Conservation (phyloP, 2,329 filamentous ascomycete genomes). For the Sphaerostilbella broomeana region DNA sequence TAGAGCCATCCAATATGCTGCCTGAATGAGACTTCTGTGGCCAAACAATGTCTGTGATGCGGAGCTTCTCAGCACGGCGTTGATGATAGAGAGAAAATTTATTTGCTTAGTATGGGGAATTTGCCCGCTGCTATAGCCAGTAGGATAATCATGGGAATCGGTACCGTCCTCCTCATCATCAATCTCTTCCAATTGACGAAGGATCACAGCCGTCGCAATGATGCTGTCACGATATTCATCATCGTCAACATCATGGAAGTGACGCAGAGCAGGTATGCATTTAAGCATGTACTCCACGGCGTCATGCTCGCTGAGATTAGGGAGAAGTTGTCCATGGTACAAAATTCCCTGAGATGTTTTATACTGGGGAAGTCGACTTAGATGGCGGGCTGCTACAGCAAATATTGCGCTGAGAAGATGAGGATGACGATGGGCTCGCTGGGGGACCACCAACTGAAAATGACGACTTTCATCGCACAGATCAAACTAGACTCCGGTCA, state of each 20-base stretch:
- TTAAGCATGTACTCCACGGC: conserved; percentile 35
- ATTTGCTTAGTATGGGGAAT: no score
- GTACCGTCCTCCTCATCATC: conserved; percentile 30
- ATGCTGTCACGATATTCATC: conserved; percentile 35
- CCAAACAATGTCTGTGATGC: conserved; percentile 32
- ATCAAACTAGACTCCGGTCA: conserved; percentile 29
- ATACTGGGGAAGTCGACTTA: conserved; percentile 33
- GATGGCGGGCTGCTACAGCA: conserved; percentile 33
- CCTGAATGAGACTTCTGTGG: conserved; percentile 31
- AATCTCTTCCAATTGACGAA: conserved; percentile 36
- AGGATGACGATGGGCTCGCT: conserved; percentile 29
- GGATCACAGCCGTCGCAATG: conserved; percentile 34
- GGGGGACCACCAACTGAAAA: conserved; percentile 33
- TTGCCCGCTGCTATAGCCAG: no score
- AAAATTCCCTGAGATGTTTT: conserved; percentile 29
- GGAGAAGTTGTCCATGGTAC: conserved; percentile 33
- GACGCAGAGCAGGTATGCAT: conserved; percentile 33
- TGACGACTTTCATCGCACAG: conserved; percentile 34
- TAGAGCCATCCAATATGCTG: conserved; percentile 37
- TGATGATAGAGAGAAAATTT: conserved; percentile 36
- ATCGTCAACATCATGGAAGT: conserved; percentile 31
- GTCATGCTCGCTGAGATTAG: conserved; percentile 29
- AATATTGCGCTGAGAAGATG: conserved; percentile 36
- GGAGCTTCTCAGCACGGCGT: conserved; percentile 32
- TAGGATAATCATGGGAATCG: not conserved